phyloP scores from a whole-genome alignment of 2,329 filamentous ascomycete species.

The Colletotrichum tofieldiae region DNA sequence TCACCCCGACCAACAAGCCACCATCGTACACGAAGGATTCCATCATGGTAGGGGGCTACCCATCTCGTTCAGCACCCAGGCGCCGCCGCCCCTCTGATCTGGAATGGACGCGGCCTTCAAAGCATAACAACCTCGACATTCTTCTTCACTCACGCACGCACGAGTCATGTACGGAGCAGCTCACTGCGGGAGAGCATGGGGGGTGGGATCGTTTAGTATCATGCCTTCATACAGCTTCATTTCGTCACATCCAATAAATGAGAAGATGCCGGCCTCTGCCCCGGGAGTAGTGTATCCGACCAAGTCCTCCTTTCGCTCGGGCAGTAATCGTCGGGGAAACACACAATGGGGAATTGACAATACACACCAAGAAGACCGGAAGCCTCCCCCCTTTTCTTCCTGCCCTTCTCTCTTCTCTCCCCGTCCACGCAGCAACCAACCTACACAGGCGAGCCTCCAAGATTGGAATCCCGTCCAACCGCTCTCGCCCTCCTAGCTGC shows the following conservation, averaged over 20 bases:
- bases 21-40: too few species aligned
- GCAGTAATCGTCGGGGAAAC: background rate
- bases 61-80: too few species aligned
- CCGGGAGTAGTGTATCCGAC: background rate
- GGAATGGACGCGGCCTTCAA: too few species aligned
- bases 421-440: background rate
- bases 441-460: background rate
- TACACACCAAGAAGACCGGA: background rate
- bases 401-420: background rate
- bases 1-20: too few species aligned
- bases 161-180: background rate
- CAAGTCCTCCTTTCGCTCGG: background rate
- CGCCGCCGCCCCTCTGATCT: too few species aligned
- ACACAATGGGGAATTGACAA: background rate
- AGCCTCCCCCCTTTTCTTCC: background rate
- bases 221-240: slow-evolving; percentile 2
- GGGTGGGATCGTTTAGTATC: background rate
- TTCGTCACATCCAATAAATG: background rate
- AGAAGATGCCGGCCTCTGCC: background rate
- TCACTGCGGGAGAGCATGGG: background rate
- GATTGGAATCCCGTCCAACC: slow-evolving; percentile 6
- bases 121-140: too few species aligned
- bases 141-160: background rate
- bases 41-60: too few species aligned
- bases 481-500: background rate